Evolutionary conservation across 495 filamentous ascomycete species (phyloP).

Genomic region (Aspergillus affinis): DNA sequence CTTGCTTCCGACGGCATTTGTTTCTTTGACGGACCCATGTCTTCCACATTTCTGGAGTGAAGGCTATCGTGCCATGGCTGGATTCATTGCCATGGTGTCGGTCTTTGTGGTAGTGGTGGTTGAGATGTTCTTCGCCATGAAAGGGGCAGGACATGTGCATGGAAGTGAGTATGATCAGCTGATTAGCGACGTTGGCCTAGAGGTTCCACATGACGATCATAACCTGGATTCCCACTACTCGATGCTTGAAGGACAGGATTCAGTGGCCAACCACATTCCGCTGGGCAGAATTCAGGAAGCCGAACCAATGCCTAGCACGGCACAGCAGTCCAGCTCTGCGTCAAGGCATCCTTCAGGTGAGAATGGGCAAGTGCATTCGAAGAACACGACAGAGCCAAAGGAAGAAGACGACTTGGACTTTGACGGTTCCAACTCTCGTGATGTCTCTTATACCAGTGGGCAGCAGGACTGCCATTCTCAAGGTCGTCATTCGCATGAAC

Average conservation of each 20-base stretch:
- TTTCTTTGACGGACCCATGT: slow-evolving; percentile 77
- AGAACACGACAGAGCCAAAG: slow-evolving; percentile 15
- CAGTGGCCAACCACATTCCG: slow-evolving; percentile 14
- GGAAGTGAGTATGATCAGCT: slow-evolving; percentile 47
- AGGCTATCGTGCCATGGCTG: slow-evolving; percentile 72
- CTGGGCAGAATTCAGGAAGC: neutral
- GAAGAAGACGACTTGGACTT: slow-evolving; percentile 33
- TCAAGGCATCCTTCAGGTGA: slow-evolving; percentile 12
- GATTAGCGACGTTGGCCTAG: slow-evolving; percentile 32
- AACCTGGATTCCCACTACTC: slow-evolving; percentile 22
- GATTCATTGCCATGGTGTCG: slow-evolving; percentile 74
- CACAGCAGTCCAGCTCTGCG: slow-evolving; percentile 8
- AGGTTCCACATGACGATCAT: slow-evolving; percentile 21
- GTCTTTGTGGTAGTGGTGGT: slow-evolving; percentile 72
- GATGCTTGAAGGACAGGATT: slow-evolving; percentile 22
- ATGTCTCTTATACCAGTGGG: slow-evolving; percentile 15
- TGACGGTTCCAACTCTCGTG: slow-evolving; percentile 31
- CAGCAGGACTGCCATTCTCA: slow-evolving; percentile 10
- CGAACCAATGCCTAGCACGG: neutral
- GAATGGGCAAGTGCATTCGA: slow-evolving; percentile 5
- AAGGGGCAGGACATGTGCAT: slow-evolving; percentile 52
- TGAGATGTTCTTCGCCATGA: slow-evolving; percentile 71
- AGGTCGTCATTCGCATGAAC: slow-evolving; percentile 17
- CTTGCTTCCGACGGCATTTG: slow-evolving; percentile 77
- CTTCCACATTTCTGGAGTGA: slow-evolving; percentile 72